phyloP scores from a whole-genome alignment of 2,329 filamentous ascomycete genomes.

The Acrodontium crateriforme region DNA sequence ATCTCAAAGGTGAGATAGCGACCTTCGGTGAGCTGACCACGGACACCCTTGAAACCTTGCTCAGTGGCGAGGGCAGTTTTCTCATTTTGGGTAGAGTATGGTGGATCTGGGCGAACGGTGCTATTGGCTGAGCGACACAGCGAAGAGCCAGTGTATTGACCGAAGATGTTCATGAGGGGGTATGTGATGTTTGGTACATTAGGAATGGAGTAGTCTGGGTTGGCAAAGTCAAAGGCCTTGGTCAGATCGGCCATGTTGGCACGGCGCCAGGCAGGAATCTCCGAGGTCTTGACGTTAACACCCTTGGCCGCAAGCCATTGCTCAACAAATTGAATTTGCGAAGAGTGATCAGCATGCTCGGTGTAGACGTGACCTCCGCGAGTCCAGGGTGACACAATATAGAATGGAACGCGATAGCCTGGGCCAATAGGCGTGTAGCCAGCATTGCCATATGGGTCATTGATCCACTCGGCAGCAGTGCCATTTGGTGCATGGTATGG shows the following conservation, averaged over 20 bases:
- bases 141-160: conserved; percentile 33
- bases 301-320: conserved; percentile 34
- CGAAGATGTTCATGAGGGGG: conserved; percentile 29
- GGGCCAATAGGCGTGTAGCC: conserved; percentile 33
- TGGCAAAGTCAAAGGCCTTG: conserved; percentile 32
- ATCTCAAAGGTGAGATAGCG: conserved; percentile 40
- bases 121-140: conserved; percentile 30
- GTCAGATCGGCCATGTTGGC: conserved; percentile 36
- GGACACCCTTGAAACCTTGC: conserved; percentile 39
- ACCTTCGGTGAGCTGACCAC: conserved; percentile 41
- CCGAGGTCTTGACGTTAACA: conserved; percentile 26
- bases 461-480: conserved; percentile 40
- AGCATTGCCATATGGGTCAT: conserved; percentile 30
- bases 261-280: conserved; percentile 35
- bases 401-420: conserved; percentile 39
- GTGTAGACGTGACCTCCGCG: conserved; percentile 40
- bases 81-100: conserved; percentile 31
- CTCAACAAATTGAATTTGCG: conserved; percentile 41
- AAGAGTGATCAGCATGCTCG: conserved; percentile 42
- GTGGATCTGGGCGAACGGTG: conserved; percentile 29
- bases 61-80: conserved; percentile 33
- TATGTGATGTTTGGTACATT: conserved; percentile 29
- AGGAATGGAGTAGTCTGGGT: conserved; percentile 38
- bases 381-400: conserved; percentile 43
- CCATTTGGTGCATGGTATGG: conserved; percentile 36